A percentile compares a stretch with the other conserved stretches of the same genome.
phyloP scores from a whole-genome alignment of 768 basidiomycete genomes.

The Paxillus ammoniavirescens region DNA sequence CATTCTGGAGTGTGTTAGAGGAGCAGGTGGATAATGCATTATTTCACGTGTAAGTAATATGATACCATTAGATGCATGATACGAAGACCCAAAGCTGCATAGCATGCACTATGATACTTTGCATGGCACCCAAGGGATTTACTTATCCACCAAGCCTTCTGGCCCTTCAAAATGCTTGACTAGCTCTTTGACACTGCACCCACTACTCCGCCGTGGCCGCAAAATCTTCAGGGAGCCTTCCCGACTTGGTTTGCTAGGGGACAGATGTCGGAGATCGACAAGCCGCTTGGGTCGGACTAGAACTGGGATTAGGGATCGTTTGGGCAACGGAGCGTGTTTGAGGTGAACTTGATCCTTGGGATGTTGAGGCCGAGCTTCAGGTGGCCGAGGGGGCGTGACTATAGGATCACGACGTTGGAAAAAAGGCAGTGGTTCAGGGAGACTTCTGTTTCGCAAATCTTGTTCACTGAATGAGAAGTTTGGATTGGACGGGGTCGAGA shows the following conservation, averaged over 20 bases:
- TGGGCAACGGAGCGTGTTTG: conserved; percentile 47
- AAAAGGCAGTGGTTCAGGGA: conserved; percentile 48
- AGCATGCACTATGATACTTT: too few species aligned
- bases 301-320: conserved; percentile 44
- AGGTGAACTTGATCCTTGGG: conserved; percentile 69
- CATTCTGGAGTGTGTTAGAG: background rate
- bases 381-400: conserved; percentile 55
- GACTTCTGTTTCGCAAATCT: conserved; percentile 37
- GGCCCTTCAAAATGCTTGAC: conserved; percentile 57
- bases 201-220: conserved; percentile 57
- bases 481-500: conserved; percentile 14
- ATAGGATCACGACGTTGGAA: conserved; percentile 47
- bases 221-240: conserved; percentile 20
- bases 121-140: too few species aligned
- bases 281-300: conserved; percentile 43
- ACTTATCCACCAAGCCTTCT: background rate
- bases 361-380: conserved; percentile 41
- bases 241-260: conserved; percentile 41
- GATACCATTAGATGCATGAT: too few species aligned
- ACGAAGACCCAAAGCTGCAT: too few species aligned
- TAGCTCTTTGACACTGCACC: conserved; percentile 71
- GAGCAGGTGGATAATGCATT: too few species aligned
- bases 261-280: conserved; percentile 47
- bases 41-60: too few species aligned
- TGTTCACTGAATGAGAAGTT: conserved; percentile 36